Evolutionary conservation across 345 rosid species (phyloP), one percentile per base, ranked within the genome.

Genomic region (Melastoma malabathricum): DNA sequence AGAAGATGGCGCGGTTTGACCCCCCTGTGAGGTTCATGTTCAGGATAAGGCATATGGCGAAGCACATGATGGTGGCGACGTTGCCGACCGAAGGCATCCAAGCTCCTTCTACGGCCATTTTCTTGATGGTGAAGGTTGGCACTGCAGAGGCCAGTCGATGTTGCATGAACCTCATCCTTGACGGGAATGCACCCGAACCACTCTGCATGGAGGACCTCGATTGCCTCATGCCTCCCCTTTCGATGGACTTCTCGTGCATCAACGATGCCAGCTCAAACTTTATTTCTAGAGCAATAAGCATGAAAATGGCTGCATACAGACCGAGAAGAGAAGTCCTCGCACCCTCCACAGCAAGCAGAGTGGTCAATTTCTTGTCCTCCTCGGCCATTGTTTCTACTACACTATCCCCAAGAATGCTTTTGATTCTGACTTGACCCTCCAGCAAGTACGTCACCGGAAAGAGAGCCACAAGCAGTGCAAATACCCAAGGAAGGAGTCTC

Each of bases 21-120:
- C 99, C 95, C 15, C 95, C 99, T 0, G 95, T 77, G 54, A 88
- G 65, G 59, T 77, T 78, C 61, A 83, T 64, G 54, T 88, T 93
- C 75, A 88, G 72, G 64, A 88, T 85, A 55, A 93, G 66, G 82
- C 99, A 93, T 64, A 83, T 88, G 19, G 95, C 90, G 57, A 93
- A 93, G 73, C 99, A 93, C 94, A 85, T 81, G 22, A 81, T 62
- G 4, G 99, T 83, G 29, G 99, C 95, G 16, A 88, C 90, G 19
- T 93, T 93, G 29, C 99, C 99, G 17, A 85, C 88, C 0, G 92
- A 82, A 0, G 99, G 99, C 99, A 93, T 93, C 99, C 99, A 93
- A 18, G 95, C 93, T 54, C 95, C 99, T 60, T 93, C 94, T 46
- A 90, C 85, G 39, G 94, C 86, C 78, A 93, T 87, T 68, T 77